A percentile compares a stretch with the other conserved stretches of the same genome.
These are phyloP conservation scores for Fusarium nurragi DNA, from an alignment of 2,329 filamentous ascomycete species.

Conservation along the genomic window DNA sequence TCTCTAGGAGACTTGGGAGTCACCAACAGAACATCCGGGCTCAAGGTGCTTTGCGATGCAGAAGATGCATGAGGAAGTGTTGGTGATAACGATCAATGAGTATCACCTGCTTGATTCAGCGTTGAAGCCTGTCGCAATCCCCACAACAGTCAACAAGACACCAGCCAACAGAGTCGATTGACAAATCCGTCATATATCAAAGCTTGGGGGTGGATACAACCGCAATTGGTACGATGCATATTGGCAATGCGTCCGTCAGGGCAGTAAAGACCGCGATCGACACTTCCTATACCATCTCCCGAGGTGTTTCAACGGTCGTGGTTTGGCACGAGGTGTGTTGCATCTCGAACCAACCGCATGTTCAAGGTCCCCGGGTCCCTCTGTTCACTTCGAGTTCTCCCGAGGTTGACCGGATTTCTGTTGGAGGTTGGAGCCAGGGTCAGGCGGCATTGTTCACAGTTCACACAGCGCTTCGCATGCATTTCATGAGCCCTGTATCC, in stretches of 20 bases:
- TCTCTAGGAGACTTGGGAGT: slow-evolving; percentile 2
- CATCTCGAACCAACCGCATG: slow-evolving; percentile 43
- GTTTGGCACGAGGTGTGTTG: slow-evolving; percentile 15
- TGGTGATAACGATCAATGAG: slow-evolving; percentile 33
- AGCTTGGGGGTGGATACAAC: slow-evolving; percentile 7
- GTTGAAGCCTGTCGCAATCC: slow-evolving; percentile 13
- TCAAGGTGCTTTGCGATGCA: slow-evolving; percentile 13
- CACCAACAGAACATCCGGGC: slow-evolving; percentile 1
- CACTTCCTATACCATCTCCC: slow-evolving; percentile 21
- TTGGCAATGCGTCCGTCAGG: slow-evolving; percentile 37
- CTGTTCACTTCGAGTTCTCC: slow-evolving; percentile 16
- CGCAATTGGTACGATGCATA: slow-evolving; percentile 5
- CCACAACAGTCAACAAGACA: slow-evolving; percentile 21
- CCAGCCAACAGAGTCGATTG: slow-evolving; percentile 35
- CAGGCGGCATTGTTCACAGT: slow-evolving; percentile 19
- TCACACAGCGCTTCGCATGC: slow-evolving; percentile 26
- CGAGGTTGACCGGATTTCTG: slow-evolving; percentile 11
- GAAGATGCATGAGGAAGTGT: slow-evolving; percentile 31
- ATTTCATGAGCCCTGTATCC: slow-evolving; percentile 13
- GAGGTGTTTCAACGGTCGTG: slow-evolving; percentile 27
- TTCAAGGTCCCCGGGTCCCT: slow-evolving; percentile 32
- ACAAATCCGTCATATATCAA: slow-evolving; percentile 23
- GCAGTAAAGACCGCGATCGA: slow-evolving; percentile 32
- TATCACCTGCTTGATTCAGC: slow-evolving; percentile 39
- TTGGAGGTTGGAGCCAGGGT: slow-evolving; percentile 8